Base-by-base conservation (phyloP, 1,139 yeast species). In the Blastobotrys buckinghamii region DNA sequence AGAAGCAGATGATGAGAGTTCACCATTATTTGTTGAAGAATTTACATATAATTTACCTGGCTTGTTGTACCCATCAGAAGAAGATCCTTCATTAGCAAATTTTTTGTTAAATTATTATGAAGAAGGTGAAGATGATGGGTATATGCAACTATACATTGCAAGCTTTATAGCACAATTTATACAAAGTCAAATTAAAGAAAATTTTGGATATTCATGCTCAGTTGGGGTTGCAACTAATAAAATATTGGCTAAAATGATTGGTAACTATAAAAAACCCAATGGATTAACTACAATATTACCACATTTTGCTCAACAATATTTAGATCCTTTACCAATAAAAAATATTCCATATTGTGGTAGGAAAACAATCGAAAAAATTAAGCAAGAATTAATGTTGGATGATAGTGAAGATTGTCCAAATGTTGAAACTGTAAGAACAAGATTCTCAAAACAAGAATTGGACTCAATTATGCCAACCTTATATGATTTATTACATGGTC, bases 171-270 rank as follows among this genome's bases (percentile, higher is more conserved):
- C 64, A 1, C 36, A 24, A 22, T 26, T 29, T 12, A 30, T 48
- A 15, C 48, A 44, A 33, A 24, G 32, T 8, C 49, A 57, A n/a
- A 57, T 67, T 29, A 44, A 50, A 39, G 48, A 59, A 19, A 61
- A 60, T 27, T 54, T 53, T 19, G 66, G 67, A 2, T 67, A 62
- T 49, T 55, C 64, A 17, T 64, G 68, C 48, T 64, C 70, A 1
- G 60, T 66, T 16, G 72, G 72, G 9, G 62, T 66, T 2, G 65
- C 64, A 1, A 45, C 53, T 6, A 59, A 62, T 41, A 63, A 64
- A 37, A 56, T 62, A 7, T 44, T 63, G 24, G 67, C 72, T 17
- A 68, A 68, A 50, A 63, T 68, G 60, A 63, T 59, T 1, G 62
- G 68, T 24, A 54, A 58, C 6, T 26, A 48, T 22, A 59, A 65